Base-by-base conservation (phyloP, 192 early-diverging fungal genomes). In the Helicostylum pulchrum region DNA sequence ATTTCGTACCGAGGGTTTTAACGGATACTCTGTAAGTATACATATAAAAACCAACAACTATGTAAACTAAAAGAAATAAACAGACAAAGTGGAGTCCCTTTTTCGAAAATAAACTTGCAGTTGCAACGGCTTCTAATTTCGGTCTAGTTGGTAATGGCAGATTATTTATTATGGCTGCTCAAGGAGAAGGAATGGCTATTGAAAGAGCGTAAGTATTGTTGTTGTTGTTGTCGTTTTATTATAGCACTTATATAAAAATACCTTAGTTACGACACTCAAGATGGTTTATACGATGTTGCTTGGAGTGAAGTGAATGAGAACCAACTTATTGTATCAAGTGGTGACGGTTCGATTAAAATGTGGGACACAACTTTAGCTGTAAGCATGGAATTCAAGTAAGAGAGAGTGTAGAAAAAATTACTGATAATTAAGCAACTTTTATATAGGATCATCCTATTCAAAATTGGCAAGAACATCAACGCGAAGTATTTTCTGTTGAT, bases 271-370 rank as follows among this genome's bases (percentile, higher is more conserved):
- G 97, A 98, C 66, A 97, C 96, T 2, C 95, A 97, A 77, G 97
- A 99, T 72, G 96, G 94, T 7, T 73, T 98, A 7, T 99, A 93
- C 75, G 97, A 99, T 75, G 73, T 89, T 36, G 86, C 90, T 32
- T 99, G 97, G 97, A 95, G 89, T 72, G 97, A 99, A 73, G 62
- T 85, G 12, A 92, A 99, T 71, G 96, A 99, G 71, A 92, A 96
- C 73, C 97, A 99, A 62, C 56, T 99, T 23, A 87, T 89, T 0
- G 93, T 92, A 12, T 83, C 87, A 30, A 91, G 90, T 67, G 97
- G 97, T 46, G 97, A 99, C 69, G 97, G 97, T 42, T 90, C 88
- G 62, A 86, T 99, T 45, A 96, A 93, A 68, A 81, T 99, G 47
- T 99, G 91, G 88, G 97, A 99, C 72, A 84, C 90, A 0, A 90